Evolutionary conservation across 2,329 filamentous ascomycete genomes (phyloP), one percentile per base, ranked within the genome.

Genomic region (Fusarium sp.): DNA sequence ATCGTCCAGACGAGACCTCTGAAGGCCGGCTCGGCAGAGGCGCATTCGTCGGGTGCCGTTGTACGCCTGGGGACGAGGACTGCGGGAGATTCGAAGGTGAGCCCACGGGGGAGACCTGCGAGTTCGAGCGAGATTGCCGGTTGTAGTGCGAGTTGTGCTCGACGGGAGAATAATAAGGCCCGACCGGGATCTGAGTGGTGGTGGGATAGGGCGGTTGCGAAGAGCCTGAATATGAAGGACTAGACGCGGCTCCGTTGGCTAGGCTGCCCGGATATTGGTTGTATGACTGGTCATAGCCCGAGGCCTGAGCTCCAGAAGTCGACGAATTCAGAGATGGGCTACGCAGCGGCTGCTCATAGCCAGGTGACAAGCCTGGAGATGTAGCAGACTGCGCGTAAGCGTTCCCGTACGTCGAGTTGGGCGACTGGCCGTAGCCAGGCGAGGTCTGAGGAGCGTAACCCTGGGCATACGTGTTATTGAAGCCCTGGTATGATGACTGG

Each of bases 41-140:
- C 65, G 90, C 86, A 80, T 91, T 87, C 17, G 90, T 91, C 2
- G 90, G 90, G 67, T 91, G 88, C 61, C 89, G 85, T 68, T 86
- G 85, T 12, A 90, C 79, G n/a, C 87, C 84, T 3, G 85, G 82
- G 7, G 86, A 84, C 27, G 72, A 77, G 35, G 72, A 78, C 56
- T 86, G 85, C 30, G 83, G 75, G 52, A 82, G 84, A 17, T 78
- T 72, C 3, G 83, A 84, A 4, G 87, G 85, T 1, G 87, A 87
- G 8, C 85, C 82, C 35, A 85, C 67, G 7, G 86, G 85, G 3
- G 89, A 89, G 0, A 84, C 80, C 37, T 86, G 85, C 4, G 89
- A 90, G 69, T 85, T 86, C 9, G 88, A 87, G 33, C 88, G 85
- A 12, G 84, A 84, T 1, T 82, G 79, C 22, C 86, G 82, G 75